A percentile compares a stretch with the other conserved stretches of the same genome.
These are phyloP conservation scores for Fusarium torulosum DNA, from an alignment of 2,329 filamentous ascomycete species.

Conservation along the genomic window DNA sequence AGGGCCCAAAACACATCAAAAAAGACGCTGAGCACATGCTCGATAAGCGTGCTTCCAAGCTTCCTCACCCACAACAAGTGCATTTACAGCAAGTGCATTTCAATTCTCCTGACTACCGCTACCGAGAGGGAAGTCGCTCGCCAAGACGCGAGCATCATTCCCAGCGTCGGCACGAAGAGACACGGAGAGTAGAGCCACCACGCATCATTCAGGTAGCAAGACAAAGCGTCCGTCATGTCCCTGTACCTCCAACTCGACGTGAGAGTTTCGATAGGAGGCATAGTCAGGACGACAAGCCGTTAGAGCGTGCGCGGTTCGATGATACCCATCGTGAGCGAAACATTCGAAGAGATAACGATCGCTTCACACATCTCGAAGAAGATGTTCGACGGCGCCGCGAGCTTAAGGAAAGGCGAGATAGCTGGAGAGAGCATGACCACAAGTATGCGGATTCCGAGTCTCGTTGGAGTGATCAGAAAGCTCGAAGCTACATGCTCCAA, in stretches of 20 bases:
- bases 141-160: conserved; percentile 22
- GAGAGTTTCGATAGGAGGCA: conserved; percentile 27
- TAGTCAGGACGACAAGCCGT: conserved; percentile 18
- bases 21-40: conserved; percentile 1
- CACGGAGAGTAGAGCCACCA: conserved; percentile 25
- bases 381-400: conserved; percentile 28
- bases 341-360: conserved; percentile 26
- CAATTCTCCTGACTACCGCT: conserved; percentile 11
- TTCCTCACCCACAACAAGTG: conserved; percentile 19
- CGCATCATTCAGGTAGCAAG: conserved; percentile 37
- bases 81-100: conserved; percentile 30
- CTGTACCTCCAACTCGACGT: conserved; percentile 30
- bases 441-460: conserved; percentile 10
- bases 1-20: conserved; percentile 7
- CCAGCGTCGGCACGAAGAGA: conserved; percentile 16
- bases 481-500: conserved; percentile 38
- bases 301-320: conserved; percentile 34
- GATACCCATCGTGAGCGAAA: conserved; percentile 20
- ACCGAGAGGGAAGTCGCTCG: conserved; percentile 15
- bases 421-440: background rate
- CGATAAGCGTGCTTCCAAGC: conserved; percentile 3
- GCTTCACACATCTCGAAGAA: conserved; percentile 33
- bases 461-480: conserved; percentile 37
- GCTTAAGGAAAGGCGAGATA: conserved; percentile 22
- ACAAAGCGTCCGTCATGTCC: conserved; percentile 33